Conservation (phyloP, 805 yeast genomes). For the Candida broadrunensis region DNA sequence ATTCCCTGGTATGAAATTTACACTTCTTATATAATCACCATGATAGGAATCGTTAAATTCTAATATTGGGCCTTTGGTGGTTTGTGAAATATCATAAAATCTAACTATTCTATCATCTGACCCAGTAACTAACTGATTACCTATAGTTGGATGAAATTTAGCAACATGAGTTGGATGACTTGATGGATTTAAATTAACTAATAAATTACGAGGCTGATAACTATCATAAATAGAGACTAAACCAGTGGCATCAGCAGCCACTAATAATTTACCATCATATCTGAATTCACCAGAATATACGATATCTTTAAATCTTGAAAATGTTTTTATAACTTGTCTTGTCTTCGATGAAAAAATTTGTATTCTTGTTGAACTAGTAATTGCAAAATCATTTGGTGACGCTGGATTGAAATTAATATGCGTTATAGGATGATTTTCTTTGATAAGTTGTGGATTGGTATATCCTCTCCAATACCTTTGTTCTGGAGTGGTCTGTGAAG, state of each 20-base stretch:
- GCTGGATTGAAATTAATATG: conserved; percentile 86
- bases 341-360: conserved; percentile 94
- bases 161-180: conserved; percentile 91
- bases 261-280: conserved; percentile 84
- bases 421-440: conserved; percentile 89
- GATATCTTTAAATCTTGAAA: conserved; percentile 83
- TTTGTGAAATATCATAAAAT: conserved; percentile 82
- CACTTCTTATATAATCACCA: conserved; percentile 84
- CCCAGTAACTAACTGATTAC: conserved; percentile 77
- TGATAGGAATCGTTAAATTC: conserved; percentile 64
- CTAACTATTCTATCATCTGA: conserved; percentile 88
- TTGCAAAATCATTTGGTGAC: conserved; percentile 88
- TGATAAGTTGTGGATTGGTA: conserved; percentile 78
- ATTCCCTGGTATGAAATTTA: conserved; percentile 69
- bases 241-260: conserved; percentile 95
- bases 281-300: conserved; percentile 92
- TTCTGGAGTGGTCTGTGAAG: conserved; percentile 85
- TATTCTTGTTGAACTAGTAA: conserved; percentile 85
- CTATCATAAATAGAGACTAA: conserved; percentile 89
- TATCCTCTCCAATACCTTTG: conserved; percentile 93
- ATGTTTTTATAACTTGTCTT: conserved; percentile 83
- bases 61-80: conserved; percentile 62
- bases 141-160: conserved; percentile 77
- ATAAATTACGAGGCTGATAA: conserved; percentile 68
- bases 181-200: conserved; percentile 80